A percentile compares a stretch with the other conserved stretches of the same genome.
phyloP scores from a whole-genome alignment of 2,329 filamentous ascomycete species.

The Claviceps sp. region DNA sequence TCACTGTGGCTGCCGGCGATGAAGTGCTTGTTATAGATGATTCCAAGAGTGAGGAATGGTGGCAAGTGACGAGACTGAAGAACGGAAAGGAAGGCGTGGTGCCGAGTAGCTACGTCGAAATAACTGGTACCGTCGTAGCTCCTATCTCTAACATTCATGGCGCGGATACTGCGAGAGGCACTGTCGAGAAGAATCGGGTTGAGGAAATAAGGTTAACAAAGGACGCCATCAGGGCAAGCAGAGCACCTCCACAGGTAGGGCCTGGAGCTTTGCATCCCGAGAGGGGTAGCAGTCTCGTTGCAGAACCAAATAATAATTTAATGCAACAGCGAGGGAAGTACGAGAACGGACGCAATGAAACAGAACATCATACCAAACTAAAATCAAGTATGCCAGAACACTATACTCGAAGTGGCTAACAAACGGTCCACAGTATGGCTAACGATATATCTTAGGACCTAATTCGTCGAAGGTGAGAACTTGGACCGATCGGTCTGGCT shows the following conservation, averaged over 20 bases:
- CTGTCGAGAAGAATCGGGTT: conserved; percentile 60
- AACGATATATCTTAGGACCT: conserved; percentile 47
- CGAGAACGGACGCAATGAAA: conserved; percentile 50
- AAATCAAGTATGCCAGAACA: conserved; percentile 54
- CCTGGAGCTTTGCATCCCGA: conserved; percentile 62
- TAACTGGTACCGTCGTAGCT: conserved; percentile 53
- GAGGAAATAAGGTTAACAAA: conserved; percentile 79
- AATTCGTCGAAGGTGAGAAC: conserved; percentile 71
- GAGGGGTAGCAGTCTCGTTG: conserved; percentile 65
- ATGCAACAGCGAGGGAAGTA: conserved; percentile 57
- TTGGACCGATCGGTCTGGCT: conserved; percentile 91
- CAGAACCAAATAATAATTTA: conserved; percentile 52
- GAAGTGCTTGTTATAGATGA: conserved; percentile 87
- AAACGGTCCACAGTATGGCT: background rate
- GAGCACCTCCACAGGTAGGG: conserved; percentile 54
- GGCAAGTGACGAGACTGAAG: conserved; percentile 82
- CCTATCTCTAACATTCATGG: conserved; percentile 31
- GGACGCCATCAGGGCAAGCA: conserved; percentile 55
- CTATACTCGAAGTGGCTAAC: background rate
- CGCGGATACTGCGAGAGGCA: conserved; percentile 41
- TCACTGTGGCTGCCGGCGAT: conserved; percentile 79
- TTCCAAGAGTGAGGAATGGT: conserved; percentile 91
- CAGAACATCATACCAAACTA: conserved; percentile 36
- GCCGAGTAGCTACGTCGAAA: conserved; percentile 88
- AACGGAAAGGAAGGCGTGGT: conserved; percentile 94